Conservation (phyloP, 2,329 filamentous ascomycete genomes). For the Aureobasidium sp. region DNA sequence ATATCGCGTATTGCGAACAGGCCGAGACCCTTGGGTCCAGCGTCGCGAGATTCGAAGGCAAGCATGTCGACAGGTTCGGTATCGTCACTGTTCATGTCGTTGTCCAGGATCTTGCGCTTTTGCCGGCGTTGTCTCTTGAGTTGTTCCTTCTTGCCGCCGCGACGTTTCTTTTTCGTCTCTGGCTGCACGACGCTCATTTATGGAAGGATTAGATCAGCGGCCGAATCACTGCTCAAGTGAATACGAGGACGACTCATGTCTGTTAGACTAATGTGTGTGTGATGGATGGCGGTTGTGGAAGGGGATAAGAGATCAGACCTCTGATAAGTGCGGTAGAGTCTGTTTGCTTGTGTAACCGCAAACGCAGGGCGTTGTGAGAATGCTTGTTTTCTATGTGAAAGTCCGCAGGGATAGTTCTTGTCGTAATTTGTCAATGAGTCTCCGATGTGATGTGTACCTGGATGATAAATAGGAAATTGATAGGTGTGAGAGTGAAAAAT, state of each 20-base stretch:
- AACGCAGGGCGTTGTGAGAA: neutral
- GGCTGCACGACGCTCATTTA: neutral
- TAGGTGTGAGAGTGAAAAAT: too few relatives aligned
- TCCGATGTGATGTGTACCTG: too few relatives aligned
- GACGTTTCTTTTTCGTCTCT: neutral
- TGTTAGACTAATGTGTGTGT: neutral
- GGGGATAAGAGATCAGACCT: neutral
- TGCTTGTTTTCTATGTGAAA: neutral
- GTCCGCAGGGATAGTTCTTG: neutral
- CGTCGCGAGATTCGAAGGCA: neutral
- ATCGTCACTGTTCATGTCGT: neutral
- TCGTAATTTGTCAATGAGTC: neutral
- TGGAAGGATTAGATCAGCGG: neutral
- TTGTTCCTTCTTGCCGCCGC: constrained; percentile 8
- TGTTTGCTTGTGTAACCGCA: neutral
- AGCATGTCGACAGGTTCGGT: neutral
- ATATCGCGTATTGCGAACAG: constrained; percentile 21
- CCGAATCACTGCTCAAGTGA: neutral
- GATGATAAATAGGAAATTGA: too few relatives aligned
- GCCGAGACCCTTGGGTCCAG: constrained; percentile 19
- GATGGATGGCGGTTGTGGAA: neutral
- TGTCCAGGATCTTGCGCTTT: neutral
- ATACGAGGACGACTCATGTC: neutral
- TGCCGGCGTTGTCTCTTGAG: neutral
- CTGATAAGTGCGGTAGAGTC: neutral